Evolutionary conservation across 495 filamentous ascomycete genomes (phyloP).

Genomic region (Parathielavia hyrcaniae): DNA sequence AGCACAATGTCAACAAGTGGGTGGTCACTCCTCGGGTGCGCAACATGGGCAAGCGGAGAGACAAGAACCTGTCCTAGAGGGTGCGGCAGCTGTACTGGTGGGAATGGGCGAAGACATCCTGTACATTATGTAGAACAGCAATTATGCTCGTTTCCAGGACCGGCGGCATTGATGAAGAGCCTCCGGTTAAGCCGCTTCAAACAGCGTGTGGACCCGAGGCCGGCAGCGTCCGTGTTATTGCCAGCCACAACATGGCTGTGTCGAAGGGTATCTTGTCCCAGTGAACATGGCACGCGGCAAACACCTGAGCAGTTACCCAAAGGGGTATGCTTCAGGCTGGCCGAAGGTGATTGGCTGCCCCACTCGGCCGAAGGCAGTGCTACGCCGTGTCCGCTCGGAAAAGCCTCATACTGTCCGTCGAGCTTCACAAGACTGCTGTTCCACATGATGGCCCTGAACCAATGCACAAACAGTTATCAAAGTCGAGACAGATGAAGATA

Average conservation of each 20-base stretch:
- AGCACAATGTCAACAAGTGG: conserved; percentile 69
- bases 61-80: conserved; percentile 40
- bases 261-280: too few species aligned
- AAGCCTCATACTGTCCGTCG: too few species aligned
- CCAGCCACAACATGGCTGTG: too few species aligned
- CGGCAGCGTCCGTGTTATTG: too few species aligned
- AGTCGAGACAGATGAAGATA: background rate
- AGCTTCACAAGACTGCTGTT: too few species aligned
- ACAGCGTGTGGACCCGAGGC: background rate
- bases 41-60: conserved; percentile 67
- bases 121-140: conserved; percentile 33
- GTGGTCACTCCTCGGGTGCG: conserved; percentile 67
- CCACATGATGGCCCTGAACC: too few species aligned
- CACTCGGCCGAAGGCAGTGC: background rate
- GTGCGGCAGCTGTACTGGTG: conserved; percentile 9
- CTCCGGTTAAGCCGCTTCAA: background rate
- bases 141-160: background rate
- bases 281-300: background rate
- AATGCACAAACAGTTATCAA: background rate
- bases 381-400: background rate
- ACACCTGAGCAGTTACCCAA: background rate
- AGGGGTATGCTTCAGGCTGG: background rate
- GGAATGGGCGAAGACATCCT: conserved; percentile 21
- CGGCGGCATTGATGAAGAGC: background rate
- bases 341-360: background rate